phyloP scores from a whole-genome alignment of 202 grass and related monocot genomes.

The Eragrostis tef region DNA sequence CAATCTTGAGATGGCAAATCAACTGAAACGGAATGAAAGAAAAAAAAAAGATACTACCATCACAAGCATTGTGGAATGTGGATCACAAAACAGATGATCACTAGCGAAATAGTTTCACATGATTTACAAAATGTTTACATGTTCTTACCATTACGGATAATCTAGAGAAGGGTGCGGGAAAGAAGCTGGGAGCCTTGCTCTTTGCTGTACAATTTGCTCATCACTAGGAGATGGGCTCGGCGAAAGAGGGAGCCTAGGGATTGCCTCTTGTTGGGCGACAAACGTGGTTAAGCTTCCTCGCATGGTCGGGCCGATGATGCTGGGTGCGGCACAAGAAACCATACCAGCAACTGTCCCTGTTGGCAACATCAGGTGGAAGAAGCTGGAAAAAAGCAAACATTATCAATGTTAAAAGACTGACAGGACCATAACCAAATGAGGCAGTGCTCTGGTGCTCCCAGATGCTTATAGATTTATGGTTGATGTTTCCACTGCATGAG shows the following conservation, averaged over 20 bases:
- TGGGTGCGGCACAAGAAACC: slow-evolving; percentile 85
- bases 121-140: background rate
- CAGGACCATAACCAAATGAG: slow-evolving; percentile 16
- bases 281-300: slow-evolving; percentile 85
- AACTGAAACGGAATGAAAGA: background rate
- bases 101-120: background rate
- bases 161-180: background rate
- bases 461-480: slow-evolving; percentile 20
- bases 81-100: background rate
- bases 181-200: background rate
- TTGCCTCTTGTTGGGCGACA: slow-evolving; percentile 84
- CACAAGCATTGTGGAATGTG: background rate
- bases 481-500: background rate
- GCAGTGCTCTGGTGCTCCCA: background rate
- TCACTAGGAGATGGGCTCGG: background rate
- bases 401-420: background rate
- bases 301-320: slow-evolving; percentile 70
- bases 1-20: background rate
- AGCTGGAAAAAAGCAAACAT: slow-evolving; percentile 44
- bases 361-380: slow-evolving; percentile 69
- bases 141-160: background rate
- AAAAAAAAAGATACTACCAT: too few species aligned
- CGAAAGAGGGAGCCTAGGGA: slow-evolving; percentile 17
- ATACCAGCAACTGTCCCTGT: slow-evolving; percentile 88
- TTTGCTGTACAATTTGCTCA: slow-evolving; percentile 26